Conservation (phyloP, 2,329 filamentous ascomycete species). For the Cytospora schulzeri region DNA sequence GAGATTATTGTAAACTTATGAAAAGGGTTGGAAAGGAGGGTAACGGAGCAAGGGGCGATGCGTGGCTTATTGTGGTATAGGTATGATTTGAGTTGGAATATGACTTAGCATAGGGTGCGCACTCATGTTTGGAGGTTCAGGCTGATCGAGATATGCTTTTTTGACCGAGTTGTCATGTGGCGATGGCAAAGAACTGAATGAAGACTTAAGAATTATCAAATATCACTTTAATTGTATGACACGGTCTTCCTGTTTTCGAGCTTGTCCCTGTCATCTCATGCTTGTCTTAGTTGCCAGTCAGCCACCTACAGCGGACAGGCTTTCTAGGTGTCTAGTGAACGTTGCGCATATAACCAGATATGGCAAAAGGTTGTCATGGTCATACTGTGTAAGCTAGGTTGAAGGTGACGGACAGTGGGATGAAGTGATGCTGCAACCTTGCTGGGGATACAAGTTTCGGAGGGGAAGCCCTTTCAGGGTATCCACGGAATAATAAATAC, state of each 20-base stretch:
- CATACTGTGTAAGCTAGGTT: too few species aligned
- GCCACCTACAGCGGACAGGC: not conserved
- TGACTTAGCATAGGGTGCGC: not conserved
- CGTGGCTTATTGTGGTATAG: not conserved
- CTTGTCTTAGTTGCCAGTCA: not conserved
- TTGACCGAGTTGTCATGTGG: conserved; percentile 8
- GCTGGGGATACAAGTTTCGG: too few species aligned
- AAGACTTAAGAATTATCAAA: not conserved
- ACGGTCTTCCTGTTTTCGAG: too few species aligned
- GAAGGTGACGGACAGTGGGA: too few species aligned
- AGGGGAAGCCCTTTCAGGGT: too few species aligned
- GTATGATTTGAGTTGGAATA: conserved; percentile 11
- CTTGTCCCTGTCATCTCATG: not conserved
- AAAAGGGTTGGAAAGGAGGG: not conserved
- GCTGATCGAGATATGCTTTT: not conserved
- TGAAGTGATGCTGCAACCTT: too few species aligned
- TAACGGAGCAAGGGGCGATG: not conserved
- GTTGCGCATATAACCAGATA: not conserved
- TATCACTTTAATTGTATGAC: not conserved
- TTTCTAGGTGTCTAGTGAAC: not conserved
- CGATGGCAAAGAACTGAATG: not conserved
- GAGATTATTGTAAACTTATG: not conserved
- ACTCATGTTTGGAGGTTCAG: not conserved
- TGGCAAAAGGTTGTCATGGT: not conserved
- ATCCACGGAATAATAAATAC: too few species aligned